Conservation (phyloP, 352 stramenopile genomes). For the Aphanomyces euteiches region DNA sequence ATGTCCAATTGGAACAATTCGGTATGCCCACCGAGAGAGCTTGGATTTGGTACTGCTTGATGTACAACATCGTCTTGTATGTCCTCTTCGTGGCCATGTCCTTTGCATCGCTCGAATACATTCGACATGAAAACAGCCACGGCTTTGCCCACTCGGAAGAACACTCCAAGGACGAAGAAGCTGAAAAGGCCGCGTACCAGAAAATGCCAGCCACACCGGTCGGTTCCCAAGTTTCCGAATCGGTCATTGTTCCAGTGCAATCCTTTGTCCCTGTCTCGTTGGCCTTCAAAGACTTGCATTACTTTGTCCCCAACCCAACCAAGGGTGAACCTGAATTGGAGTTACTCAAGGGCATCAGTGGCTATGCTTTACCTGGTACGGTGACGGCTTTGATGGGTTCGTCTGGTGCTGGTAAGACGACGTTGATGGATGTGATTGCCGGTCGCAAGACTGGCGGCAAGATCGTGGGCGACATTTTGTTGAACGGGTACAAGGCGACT, state of each 20-base stretch:
- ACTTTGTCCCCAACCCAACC: conserved; percentile 45
- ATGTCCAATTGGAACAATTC: conserved; percentile 52
- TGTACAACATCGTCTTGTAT: conserved; percentile 51
- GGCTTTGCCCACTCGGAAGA: conserved; percentile 30
- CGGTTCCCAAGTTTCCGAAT: not conserved
- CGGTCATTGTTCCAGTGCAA: not conserved
- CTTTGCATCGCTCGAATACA: conserved; percentile 47
- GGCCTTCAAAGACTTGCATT: conserved; percentile 34
- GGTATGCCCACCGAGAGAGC: conserved; percentile 41
- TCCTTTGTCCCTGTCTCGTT: not conserved
- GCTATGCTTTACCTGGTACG: conserved; percentile 69
- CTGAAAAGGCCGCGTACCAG: not conserved
- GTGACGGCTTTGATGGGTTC: conserved; percentile 89
- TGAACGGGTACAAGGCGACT: conserved; percentile 72
- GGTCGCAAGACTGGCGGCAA: conserved; percentile 80
- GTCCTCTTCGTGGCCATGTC: conserved; percentile 42
- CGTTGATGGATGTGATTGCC: conserved; percentile 92
- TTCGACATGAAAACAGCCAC: conserved; percentile 33
- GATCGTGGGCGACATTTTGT: conserved; percentile 67
- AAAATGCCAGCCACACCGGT: conserved; percentile 8
- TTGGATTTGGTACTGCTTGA: conserved; percentile 62
- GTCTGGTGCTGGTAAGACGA: conserved; percentile 77
- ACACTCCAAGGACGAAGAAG: conserved; percentile 19
- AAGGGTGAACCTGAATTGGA: conserved; percentile 54
- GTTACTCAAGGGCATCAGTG: conserved; percentile 77